Evolutionary conservation across 2,329 filamentous ascomycete species (phyloP).

Genomic region (Arthrobotrys iridis): DNA sequence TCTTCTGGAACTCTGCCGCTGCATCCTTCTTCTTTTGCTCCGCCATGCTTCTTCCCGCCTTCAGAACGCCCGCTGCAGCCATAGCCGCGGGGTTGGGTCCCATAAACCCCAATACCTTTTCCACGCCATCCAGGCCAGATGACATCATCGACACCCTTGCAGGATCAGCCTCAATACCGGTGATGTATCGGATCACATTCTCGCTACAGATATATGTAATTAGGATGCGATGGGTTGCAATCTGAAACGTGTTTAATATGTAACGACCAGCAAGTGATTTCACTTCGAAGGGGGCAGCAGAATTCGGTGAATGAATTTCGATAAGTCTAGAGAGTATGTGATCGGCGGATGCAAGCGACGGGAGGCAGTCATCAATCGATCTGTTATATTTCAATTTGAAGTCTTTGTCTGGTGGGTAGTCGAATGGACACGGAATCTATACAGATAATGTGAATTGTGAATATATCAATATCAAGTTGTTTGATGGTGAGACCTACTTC

Average conservation of each 20-base stretch:
- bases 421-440: constrained; percentile 37
- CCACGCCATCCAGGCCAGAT: constrained; percentile 26
- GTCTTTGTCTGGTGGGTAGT: constrained; percentile 34
- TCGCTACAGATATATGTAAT: constrained; percentile 46
- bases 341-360: constrained; percentile 19
- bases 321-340: constrained; percentile 13
- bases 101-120: constrained; percentile 24
- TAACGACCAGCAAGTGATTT: constrained; percentile 12
- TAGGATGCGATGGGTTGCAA: constrained; percentile 30
- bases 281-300: neutral
- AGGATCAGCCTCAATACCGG: constrained; percentile 1
- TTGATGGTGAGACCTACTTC: constrained; percentile 13
- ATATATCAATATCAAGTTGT: neutral
- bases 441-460: neutral
- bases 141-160: constrained; percentile 4
- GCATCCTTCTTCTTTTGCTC: constrained; percentile 36
- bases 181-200: constrained; percentile 36
- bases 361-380: constrained; percentile 32
- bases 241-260: constrained; percentile 28
- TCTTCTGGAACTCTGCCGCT: constrained; percentile 15
- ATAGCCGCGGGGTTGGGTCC: constrained; percentile 45
- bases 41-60: constrained; percentile 24
- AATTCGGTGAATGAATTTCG: neutral
- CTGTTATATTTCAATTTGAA: constrained; percentile 34
- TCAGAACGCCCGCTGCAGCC: constrained; percentile 31